These are phyloP conservation scores for Elymus sibiricus DNA, from an alignment of 176 grass and related monocot genomes.

Conservation along the genomic window DNA sequence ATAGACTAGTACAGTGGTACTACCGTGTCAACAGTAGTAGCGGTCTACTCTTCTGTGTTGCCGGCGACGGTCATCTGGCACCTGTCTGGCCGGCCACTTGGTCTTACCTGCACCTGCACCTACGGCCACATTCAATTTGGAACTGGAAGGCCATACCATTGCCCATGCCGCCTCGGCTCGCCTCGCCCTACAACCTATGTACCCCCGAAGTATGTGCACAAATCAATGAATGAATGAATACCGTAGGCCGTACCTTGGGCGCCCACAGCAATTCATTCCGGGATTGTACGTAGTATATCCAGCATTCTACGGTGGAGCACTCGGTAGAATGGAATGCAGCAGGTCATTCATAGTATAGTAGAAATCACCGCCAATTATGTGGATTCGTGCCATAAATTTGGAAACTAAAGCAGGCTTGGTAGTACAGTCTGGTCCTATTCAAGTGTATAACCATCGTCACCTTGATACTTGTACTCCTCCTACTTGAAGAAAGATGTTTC, in stretches of 20 bases:
- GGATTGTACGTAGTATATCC: background rate
- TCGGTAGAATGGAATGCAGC: too few species aligned
- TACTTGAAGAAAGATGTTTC: too few species aligned
- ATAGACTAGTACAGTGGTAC: too few species aligned
- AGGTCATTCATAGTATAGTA: too few species aligned
- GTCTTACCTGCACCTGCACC: background rate
- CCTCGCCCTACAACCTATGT: background rate
- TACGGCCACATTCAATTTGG: background rate
- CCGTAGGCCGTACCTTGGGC: background rate
- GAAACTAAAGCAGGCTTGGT: slow-evolving; percentile 37
- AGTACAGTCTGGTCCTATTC: slow-evolving; percentile 20
- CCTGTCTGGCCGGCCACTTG: background rate
- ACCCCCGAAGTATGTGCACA: background rate
- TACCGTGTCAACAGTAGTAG: too few species aligned
- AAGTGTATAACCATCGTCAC: background rate
- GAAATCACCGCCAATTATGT: too few species aligned
- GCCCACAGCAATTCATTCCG: background rate
- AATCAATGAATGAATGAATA: background rate
- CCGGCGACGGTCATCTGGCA: slow-evolving; percentile 1
- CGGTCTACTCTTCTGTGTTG: too few species aligned
- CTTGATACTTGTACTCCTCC: slow-evolving; percentile 4
- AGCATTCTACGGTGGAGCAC: background rate
- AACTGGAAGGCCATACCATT: too few species aligned
- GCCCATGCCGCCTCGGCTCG: background rate
- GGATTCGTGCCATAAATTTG: slow-evolving; percentile 2